These are phyloP conservation scores for Pyrenochaeta sp. DNA, from an alignment of 2,329 filamentous ascomycete genomes.

Conservation along the genomic window DNA sequence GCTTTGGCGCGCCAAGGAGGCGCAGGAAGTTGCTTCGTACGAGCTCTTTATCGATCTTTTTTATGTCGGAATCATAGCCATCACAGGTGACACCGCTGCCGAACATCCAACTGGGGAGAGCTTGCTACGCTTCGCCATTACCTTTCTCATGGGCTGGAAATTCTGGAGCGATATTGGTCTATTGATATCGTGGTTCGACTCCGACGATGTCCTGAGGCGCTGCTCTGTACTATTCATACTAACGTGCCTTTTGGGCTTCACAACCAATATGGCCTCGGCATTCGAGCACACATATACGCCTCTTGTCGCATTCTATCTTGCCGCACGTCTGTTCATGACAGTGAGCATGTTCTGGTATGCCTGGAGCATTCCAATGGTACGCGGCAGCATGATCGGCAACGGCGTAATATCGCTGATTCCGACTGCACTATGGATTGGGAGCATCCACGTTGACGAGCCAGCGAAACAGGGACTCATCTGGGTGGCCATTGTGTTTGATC, in stretches of 20 bases:
- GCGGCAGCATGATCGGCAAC: conserved; percentile 63
- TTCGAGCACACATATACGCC: conserved; percentile 64
- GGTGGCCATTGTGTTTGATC: conserved; percentile 64
- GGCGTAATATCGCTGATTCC: conserved; percentile 58
- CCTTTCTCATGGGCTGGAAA: conserved; percentile 70
- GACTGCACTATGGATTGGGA: conserved; percentile 66
- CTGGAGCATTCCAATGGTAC: conserved; percentile 65
- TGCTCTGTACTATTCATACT: conserved; percentile 68
- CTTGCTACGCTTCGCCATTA: conserved; percentile 67
- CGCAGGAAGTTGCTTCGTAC: conserved; percentile 69
- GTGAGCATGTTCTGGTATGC: conserved; percentile 59
- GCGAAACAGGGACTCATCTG: conserved; percentile 65
- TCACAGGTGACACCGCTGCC: conserved; percentile 68
- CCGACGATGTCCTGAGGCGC: conserved; percentile 67
- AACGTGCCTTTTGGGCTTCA: conserved; percentile 68
- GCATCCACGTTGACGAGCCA: conserved; percentile 65
- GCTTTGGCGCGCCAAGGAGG: conserved; percentile 67
- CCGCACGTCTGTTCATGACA: conserved; percentile 62
- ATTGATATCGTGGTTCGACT: conserved; percentile 69
- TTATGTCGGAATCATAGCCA: conserved; percentile 70
- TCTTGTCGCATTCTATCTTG: conserved; percentile 68
- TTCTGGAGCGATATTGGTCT: conserved; percentile 69
- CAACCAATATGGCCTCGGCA: conserved; percentile 68
- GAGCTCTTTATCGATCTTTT: conserved; percentile 72
- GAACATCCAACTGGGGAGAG: conserved; percentile 64